Evolutionary conservation across 768 basidiomycete species (phyloP).

Genomic region (Tylopilus sp.): DNA sequence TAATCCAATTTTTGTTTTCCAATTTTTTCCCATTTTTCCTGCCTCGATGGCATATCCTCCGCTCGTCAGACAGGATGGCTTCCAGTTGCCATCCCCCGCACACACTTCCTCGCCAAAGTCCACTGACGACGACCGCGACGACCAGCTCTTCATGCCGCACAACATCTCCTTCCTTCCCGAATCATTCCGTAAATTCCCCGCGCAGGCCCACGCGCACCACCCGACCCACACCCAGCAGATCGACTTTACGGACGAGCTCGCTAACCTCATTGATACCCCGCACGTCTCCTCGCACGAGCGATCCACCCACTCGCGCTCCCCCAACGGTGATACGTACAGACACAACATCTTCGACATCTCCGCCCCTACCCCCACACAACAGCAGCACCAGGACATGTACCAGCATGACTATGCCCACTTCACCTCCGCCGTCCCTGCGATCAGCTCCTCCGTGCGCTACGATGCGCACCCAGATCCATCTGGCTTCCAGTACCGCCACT

Average conservation of each 20-base stretch:
- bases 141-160: slow-evolving; percentile 43
- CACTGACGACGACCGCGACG: slow-evolving; percentile 28
- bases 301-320: slow-evolving; percentile 40
- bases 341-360: slow-evolving; percentile 68
- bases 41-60: slow-evolving; percentile 27
- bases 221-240: slow-evolving; percentile 26
- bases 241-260: slow-evolving; percentile 71
- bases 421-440: slow-evolving; percentile 48
- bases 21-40: not conserved
- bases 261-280: slow-evolving; percentile 47
- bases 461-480: slow-evolving; percentile 41
- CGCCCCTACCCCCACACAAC: slow-evolving; percentile 38
- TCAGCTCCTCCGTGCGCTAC: slow-evolving; percentile 51
- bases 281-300: slow-evolving; percentile 38
- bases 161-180: slow-evolving; percentile 49
- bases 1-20: not conserved
- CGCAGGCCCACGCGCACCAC: slow-evolving; percentile 15
- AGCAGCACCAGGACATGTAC: slow-evolving; percentile 31
- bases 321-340: slow-evolving; percentile 40
- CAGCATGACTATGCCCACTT: slow-evolving; percentile 39
- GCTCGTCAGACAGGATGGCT: slow-evolving; percentile 66
- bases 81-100: slow-evolving; percentile 55
- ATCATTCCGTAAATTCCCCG: slow-evolving; percentile 51
- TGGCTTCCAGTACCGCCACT: slow-evolving; percentile 25
- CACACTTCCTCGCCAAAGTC: slow-evolving; percentile 29